phyloP scores from a whole-genome alignment of 345 rosid species.

The rapeseed (Brassica napus) region DNA sequence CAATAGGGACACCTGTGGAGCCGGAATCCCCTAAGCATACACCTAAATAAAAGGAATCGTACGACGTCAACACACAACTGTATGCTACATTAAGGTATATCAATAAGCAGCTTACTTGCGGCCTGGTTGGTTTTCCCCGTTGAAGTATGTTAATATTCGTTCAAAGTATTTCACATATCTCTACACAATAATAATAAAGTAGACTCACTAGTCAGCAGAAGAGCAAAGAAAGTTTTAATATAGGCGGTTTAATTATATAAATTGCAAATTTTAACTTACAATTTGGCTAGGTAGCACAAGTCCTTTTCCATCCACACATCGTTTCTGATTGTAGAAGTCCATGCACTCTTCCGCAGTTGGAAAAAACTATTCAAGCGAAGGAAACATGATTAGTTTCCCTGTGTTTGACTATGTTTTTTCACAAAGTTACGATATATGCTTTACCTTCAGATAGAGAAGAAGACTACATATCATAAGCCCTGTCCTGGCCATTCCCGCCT shows the following conservation, averaged over 20 bases:
- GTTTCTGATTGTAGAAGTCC: conserved; percentile 82
- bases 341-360: conserved; percentile 94
- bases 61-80: conserved; percentile 12
- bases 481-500: conserved; percentile 95
- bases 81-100: not conserved
- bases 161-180: conserved; percentile 86
- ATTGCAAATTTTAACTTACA: conserved; percentile 47
- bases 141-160: conserved; percentile 69
- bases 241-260: not conserved
- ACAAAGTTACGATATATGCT: not conserved
- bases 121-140: conserved; percentile 77
- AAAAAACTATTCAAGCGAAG: conserved; percentile 56
- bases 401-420: conserved; percentile 16
- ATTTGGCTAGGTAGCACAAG: conserved; percentile 89
- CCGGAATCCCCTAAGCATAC: conserved; percentile 90
- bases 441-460: conserved; percentile 72
- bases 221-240: not conserved
- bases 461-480: conserved; percentile 93
- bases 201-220: not conserved
- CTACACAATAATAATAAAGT: conserved; percentile 39
- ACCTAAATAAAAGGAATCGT: conserved; percentile 44
- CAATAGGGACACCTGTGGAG: conserved; percentile 87
- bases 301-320: conserved; percentile 85
- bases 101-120: conserved; percentile 52
- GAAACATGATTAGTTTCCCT: conserved; percentile 7